These are phyloP conservation scores for Trichoderma erinaceum DNA, from an alignment of 495 filamentous ascomycete genomes.

Conservation along the genomic window DNA sequence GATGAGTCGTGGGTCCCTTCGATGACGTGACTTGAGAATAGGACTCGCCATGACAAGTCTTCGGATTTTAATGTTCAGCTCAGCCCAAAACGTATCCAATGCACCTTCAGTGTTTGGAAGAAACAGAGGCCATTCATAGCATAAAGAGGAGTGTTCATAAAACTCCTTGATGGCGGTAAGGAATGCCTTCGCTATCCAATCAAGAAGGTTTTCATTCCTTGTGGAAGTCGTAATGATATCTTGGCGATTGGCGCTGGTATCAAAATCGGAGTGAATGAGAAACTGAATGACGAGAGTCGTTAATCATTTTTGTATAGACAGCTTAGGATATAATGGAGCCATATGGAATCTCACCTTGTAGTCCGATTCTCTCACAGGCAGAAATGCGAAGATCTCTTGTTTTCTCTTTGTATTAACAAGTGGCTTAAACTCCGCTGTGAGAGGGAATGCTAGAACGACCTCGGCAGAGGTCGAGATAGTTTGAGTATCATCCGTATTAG, in stretches of 20 bases:
- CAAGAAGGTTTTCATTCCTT: conserved; percentile 24
- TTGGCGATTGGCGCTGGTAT: conserved; percentile 38
- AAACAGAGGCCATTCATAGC: conserved; percentile 30
- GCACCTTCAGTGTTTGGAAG: conserved; percentile 21
- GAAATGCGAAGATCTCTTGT: conserved; percentile 33
- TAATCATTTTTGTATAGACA: background rate
- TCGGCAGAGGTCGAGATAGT: conserved; percentile 24
- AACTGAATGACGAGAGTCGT: conserved; percentile 30
- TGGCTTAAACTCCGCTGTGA: conserved; percentile 24
- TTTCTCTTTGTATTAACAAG: conserved; percentile 19
- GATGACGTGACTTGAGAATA: too few relatives aligned
- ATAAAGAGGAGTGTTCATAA: conserved; percentile 22
- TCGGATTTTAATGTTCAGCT: background rate
- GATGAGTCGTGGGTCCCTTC: too few relatives aligned
- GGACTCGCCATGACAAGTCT: too few relatives aligned
- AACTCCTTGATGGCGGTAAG: conserved; percentile 25
- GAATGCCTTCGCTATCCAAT: conserved; percentile 27
- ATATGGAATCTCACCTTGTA: conserved; percentile 25
- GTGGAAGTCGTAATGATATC: conserved; percentile 29
- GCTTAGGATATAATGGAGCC: too few relatives aligned
- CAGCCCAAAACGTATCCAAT: conserved; percentile 20
- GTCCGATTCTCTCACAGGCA: conserved; percentile 30
- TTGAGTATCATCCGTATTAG: background rate
- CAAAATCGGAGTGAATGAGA: conserved; percentile 43
- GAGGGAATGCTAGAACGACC: conserved; percentile 37